Evolutionary conservation across 2,329 filamentous ascomycete species (phyloP).

Genomic region (Colletotrichum musae): DNA sequence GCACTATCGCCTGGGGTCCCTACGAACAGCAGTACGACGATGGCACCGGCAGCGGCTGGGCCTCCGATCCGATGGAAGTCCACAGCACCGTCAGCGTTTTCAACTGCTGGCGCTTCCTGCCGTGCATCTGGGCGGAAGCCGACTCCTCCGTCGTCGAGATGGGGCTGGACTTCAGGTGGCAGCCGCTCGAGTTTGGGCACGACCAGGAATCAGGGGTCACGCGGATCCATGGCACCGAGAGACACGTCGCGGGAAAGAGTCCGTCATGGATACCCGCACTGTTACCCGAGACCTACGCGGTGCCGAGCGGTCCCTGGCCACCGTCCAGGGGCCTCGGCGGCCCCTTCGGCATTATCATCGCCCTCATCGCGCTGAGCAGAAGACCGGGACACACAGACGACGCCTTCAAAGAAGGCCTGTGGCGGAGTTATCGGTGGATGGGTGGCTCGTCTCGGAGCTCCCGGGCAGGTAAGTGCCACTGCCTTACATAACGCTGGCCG

Average conservation of each 20-base stretch:
- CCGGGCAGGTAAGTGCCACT: slow-evolving; percentile 18
- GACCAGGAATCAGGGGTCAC: slow-evolving; percentile 32
- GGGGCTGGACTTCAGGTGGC: slow-evolving; percentile 43
- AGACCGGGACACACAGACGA: slow-evolving; percentile 17
- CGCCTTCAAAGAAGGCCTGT: slow-evolving; percentile 29
- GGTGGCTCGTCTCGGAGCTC: slow-evolving; percentile 4
- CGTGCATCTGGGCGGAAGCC: slow-evolving; percentile 10
- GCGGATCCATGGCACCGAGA: slow-evolving; percentile 47
- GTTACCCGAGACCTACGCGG: slow-evolving; percentile 51
- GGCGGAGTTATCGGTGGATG: slow-evolving; percentile 23
- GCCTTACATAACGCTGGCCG: no score
- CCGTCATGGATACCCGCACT: slow-evolving; percentile 57
- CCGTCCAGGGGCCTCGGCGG: slow-evolving; percentile 53
- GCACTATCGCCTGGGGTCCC: neutral
- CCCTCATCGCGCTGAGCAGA: slow-evolving; percentile 53
- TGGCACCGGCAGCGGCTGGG: neutral
- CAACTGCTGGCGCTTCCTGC: slow-evolving; percentile 41
- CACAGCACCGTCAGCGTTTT: slow-evolving; percentile 36
- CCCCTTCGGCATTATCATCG: slow-evolving; percentile 55
- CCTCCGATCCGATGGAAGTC: neutral
- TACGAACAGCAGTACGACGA: neutral
- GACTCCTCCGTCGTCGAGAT: slow-evolving; percentile 38
- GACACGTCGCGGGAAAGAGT: slow-evolving; percentile 47
- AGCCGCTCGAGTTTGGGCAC: slow-evolving; percentile 49
- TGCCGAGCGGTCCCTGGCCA: slow-evolving; percentile 12